These are phyloP conservation scores for Echinochloa phyllopogon DNA, from an alignment of 176 grass and related monocot genomes.

Conservation along the genomic window DNA sequence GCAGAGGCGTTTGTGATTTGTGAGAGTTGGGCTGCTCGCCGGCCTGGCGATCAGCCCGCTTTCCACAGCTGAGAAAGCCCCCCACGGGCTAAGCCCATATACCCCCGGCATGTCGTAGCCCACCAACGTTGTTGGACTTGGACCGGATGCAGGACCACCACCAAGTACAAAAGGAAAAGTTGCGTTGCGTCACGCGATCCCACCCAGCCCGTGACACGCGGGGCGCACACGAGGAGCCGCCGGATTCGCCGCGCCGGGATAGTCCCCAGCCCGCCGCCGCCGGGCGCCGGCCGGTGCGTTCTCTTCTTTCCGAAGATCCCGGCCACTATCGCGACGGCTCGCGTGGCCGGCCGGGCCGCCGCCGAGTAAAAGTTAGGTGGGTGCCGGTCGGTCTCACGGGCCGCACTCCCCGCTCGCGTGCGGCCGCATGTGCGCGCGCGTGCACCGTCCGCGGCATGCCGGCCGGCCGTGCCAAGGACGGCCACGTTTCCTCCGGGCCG, in stretches of 20 bases:
- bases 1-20: not conserved
- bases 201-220: not conserved
- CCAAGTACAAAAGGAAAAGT: too few relatives aligned
- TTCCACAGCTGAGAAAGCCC: not conserved
- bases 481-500: not conserved
- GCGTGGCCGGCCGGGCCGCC: not conserved
- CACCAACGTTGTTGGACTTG: not conserved
- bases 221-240: not conserved
- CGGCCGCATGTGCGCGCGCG: not conserved
- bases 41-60: too few relatives aligned
- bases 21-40: not conserved
- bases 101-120: not conserved
- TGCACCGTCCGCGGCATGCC: too few relatives aligned
- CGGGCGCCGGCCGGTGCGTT: not conserved
- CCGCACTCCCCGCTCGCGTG: not conserved
- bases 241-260: not conserved
- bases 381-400: constrained; percentile 39
- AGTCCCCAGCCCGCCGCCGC: not conserved
- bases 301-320: not conserved
- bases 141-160: too few relatives aligned
- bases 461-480: constrained; percentile 8
- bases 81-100: not conserved
- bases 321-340: constrained; percentile 15
- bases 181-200: not conserved
- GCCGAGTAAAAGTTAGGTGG: not conserved